Evolutionary conservation across 805 yeast species (phyloP).

Genomic region (Saturnispora silvae): DNA sequence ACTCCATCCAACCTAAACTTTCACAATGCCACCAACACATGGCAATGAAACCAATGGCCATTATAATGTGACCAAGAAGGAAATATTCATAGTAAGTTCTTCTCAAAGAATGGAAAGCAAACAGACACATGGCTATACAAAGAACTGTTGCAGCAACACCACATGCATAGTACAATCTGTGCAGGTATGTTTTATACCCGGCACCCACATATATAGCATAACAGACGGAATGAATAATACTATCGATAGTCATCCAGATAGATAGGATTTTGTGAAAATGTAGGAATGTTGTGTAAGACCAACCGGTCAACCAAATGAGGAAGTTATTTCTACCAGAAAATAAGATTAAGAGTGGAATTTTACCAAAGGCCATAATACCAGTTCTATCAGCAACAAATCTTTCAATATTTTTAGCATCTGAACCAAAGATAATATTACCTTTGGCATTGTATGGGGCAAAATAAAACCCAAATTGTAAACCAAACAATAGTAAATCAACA

Average conservation of each 20-base stretch:
- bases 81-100: conserved; percentile 49
- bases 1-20: conserved; percentile 26
- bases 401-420: conserved; percentile 27
- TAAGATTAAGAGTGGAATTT: conserved; percentile 32
- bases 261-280: conserved; percentile 61
- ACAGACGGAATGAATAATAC: conserved; percentile 31
- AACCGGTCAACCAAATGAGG: conserved; percentile 33
- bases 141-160: conserved; percentile 34
- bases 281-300: conserved; percentile 33
- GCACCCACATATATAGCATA: conserved; percentile 18
- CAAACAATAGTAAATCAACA: conserved; percentile 19
- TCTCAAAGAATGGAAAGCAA: conserved; percentile 43
- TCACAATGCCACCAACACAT: conserved; percentile 51
- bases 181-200: conserved; percentile 7
- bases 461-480: conserved; percentile 18
- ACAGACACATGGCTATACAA: conserved; percentile 35
- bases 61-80: conserved; percentile 42
- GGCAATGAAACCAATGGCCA: conserved; percentile 43
- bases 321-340: conserved; percentile 41
- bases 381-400: conserved; percentile 25
- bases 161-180: conserved; percentile 14
- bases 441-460: conserved; percentile 13
- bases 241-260: conserved; percentile 33
- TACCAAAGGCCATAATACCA: conserved; percentile 31
- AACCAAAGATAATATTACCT: conserved; percentile 18